These are phyloP conservation scores for Blastobotrys buckinghamii DNA, from an alignment of 1,139 yeast species.

Conservation along the genomic window DNA sequence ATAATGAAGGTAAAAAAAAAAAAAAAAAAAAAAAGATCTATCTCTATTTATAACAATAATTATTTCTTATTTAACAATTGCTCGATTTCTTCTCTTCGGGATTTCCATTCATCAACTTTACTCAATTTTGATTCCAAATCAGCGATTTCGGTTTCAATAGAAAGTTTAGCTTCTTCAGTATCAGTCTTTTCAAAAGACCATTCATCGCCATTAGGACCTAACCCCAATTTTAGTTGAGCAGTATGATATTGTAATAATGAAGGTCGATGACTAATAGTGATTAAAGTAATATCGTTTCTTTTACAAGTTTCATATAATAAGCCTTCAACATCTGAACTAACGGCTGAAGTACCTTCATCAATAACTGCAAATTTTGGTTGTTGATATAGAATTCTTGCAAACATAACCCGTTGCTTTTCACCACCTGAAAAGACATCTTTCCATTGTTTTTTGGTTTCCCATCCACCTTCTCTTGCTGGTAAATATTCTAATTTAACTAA, in stretches of 20 bases:
- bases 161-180: constrained; percentile 28
- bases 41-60: not conserved
- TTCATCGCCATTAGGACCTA: constrained; percentile 45
- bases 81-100: constrained; percentile 32
- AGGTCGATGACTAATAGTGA: constrained; percentile 84
- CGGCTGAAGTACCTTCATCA: constrained; percentile 93
- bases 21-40: not conserved
- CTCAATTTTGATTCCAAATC: constrained; percentile 27
- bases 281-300: constrained; percentile 63
- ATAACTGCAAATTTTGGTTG: constrained; percentile 76
- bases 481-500: constrained; percentile 80
- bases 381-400: constrained; percentile 81
- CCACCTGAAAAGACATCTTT: constrained; percentile 91
- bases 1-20: not conserved
- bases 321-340: constrained; percentile 88
- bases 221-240: constrained; percentile 54
- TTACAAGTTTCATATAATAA: constrained; percentile 73
- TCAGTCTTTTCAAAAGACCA: constrained; percentile 39
- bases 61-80: constrained; percentile 19
- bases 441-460: constrained; percentile 71
- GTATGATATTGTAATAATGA: constrained; percentile 82
- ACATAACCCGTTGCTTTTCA: constrained; percentile 85
- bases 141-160: constrained; percentile 34
- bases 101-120: constrained; percentile 29
- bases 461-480: constrained; percentile 55